These are phyloP conservation scores for Hylodesmum podocarpum DNA, from an alignment of 306 rosid species.

Conservation along the genomic window DNA sequence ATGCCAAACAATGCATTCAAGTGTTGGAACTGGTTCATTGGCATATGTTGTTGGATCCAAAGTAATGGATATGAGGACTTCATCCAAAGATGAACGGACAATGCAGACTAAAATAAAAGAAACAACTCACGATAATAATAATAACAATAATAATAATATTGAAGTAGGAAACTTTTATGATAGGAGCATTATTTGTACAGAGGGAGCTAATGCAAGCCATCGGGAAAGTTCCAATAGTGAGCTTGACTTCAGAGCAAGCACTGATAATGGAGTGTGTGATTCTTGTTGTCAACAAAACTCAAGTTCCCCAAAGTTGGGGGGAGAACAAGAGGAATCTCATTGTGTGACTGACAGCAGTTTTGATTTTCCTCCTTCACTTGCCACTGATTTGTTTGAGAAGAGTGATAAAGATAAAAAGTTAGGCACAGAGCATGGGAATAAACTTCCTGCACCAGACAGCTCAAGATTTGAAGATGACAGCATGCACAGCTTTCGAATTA, in stretches of 20 bases:
- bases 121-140: conserved; percentile 47
- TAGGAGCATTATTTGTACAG: conserved; percentile 51
- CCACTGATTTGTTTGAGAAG: conserved; percentile 63
- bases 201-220: conserved; percentile 43
- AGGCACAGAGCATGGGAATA: conserved; percentile 36
- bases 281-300: conserved; percentile 47
- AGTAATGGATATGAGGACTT: conserved; percentile 90
- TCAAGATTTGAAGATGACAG: conserved; percentile 54
- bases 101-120: conserved; percentile 49
- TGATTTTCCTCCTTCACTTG: conserved; percentile 70
- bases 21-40: conserved; percentile 92
- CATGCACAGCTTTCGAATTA: conserved; percentile 76
- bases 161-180: conserved; percentile 46
- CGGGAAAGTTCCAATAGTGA: conserved; percentile 56
- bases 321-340: conserved; percentile 57
- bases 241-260: conserved; percentile 61
- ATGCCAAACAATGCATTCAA: conserved; percentile 88
- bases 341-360: conserved; percentile 45
- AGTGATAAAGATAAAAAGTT: conserved; percentile 43
- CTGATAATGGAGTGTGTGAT: conserved; percentile 49
- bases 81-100: conserved; percentile 53
- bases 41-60: conserved; percentile 91
- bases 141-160: conserved; percentile 40
- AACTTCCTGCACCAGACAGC: conserved; percentile 36
- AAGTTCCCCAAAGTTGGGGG: conserved; percentile 44